Evolutionary conservation across 148 eudicot genomes (phyloP), one percentile per base, ranked within the genome.

Genomic region (Diospyros lotus): DNA sequence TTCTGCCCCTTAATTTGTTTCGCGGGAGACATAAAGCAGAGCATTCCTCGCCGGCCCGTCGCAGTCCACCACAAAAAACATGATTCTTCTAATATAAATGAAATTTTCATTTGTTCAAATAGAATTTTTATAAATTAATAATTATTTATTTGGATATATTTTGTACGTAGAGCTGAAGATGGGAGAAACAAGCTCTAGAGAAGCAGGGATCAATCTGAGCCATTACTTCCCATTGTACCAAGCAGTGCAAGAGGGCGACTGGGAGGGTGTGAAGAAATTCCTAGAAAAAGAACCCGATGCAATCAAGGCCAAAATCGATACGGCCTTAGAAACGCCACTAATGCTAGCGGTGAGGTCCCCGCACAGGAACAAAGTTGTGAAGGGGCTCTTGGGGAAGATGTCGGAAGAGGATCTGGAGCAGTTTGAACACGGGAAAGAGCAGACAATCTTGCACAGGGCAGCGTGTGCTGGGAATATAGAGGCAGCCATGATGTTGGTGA

Each of bases 211-310:
- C 6, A 75, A 77, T 61, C 56, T 68, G 12, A 76, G 28, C 58
- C 42, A 4, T 14, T 76, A 76, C 79, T 69, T 76, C 18, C 79
- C 79, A n/a, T 40, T 76, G 59, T 76, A 76, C 28, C 69, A 77
- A 77, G 79, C 79, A 51, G 68, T 68, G 15, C 63, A 62, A 6
- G 42, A 5, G 41, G 75, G 62, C 28, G 75, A 71, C 4, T 70
- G 80, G 80, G 75, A 77, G 10, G 68, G 54, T 4, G 71, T 71
- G 2, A 63, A 50, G 13, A 64, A 17, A 42, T 71, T 77, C 40
- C 60, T 71, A 8, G 64, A 71, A 7, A 2, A 0, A 17, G 59
- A 70, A 54, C 75, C 64, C 5, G 63, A 77, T 44, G 45, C 55
- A 45, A 17, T 77, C 17, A 77, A 54, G 9, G 80, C 80, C 18